A percentile compares a stretch with the other conserved stretches of the same genome.
phyloP scores from a whole-genome alignment of 1,139 yeast genomes.

The Protomyces macrosporus region DNA sequence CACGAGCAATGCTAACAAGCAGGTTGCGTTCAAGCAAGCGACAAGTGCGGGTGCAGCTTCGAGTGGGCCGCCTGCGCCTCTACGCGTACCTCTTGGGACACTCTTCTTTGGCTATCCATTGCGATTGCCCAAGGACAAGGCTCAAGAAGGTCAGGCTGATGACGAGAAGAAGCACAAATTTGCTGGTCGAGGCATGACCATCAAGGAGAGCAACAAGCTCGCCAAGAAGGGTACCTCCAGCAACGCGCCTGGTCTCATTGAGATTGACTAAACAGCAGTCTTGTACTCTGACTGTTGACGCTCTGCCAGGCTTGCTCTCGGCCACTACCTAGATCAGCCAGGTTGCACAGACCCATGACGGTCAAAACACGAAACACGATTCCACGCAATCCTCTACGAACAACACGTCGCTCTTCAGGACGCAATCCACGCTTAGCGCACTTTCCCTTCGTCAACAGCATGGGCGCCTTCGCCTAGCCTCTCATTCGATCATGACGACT shows the following conservation, averaged over 20 bases:
- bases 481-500: too few species aligned
- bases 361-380: too few species aligned
- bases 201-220: constrained; percentile 1
- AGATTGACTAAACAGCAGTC: constrained; percentile 1
- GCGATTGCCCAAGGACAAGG: constrained; percentile 12
- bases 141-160: neutral
- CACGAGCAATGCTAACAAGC: neutral
- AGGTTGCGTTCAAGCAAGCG: constrained; percentile 26
- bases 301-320: too few species aligned
- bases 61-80: constrained; percentile 44
- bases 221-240: neutral
- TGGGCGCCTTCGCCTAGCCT: neutral
- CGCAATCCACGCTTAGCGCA: too few species aligned
- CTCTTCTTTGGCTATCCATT: constrained; percentile 66
- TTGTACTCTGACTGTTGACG: too few species aligned
- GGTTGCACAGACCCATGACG: too few species aligned
- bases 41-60: constrained; percentile 16
- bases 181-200: constrained; percentile 23
- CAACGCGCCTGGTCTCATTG: constrained; percentile 12
- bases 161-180: neutral
- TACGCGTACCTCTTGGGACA: constrained; percentile 74
- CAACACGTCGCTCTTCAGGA: too few species aligned
- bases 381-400: too few species aligned
- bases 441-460: neutral
- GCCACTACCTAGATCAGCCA: too few species aligned